Evolutionary conservation across 1,284 basidiomycete species (phyloP).

Genomic region (Cutaneotrichosporon spelunceum): DNA sequence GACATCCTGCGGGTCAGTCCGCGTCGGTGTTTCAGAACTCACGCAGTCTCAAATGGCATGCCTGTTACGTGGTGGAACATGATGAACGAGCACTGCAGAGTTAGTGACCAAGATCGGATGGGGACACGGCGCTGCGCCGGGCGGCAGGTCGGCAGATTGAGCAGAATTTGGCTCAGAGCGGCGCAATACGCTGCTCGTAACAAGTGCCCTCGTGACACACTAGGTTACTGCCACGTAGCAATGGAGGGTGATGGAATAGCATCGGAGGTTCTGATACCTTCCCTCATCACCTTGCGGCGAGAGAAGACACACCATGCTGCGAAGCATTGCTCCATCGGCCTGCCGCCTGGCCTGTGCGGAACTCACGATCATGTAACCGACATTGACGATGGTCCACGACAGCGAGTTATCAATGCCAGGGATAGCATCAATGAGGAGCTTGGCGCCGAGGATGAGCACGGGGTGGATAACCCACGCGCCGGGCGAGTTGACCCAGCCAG

Average conservation of each 20-base stretch:
- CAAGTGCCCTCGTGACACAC: neutral
- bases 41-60: constrained; percentile 80
- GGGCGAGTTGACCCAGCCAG: constrained; percentile 97
- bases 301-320: neutral
- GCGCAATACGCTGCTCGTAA: neutral
- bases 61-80: constrained; percentile 99
- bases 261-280: neutral
- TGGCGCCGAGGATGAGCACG: constrained; percentile 83
- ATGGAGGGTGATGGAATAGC: neutral
- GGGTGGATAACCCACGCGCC: constrained; percentile 98
- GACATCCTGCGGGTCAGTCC: constrained; percentile 34
- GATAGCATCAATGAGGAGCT: constrained; percentile 88
- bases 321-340: neutral
- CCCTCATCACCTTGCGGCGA: neutral
- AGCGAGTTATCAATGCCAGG: constrained; percentile 91
- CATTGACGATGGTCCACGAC: constrained; percentile 92
- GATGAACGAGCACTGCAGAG: constrained; percentile 78
- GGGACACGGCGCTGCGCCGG: neutral
- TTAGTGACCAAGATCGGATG: neutral
- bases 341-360: neutral
- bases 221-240: neutral
- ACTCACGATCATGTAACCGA: constrained; percentile 85
- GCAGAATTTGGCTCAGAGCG: neutral
- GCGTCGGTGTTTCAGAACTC: constrained; percentile 20
- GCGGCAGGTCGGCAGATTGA: neutral